Evolutionary conservation across 768 basidiomycete species (phyloP), one percentile per base, ranked within the genome.

Genomic region (Serendipita sp.): DNA sequence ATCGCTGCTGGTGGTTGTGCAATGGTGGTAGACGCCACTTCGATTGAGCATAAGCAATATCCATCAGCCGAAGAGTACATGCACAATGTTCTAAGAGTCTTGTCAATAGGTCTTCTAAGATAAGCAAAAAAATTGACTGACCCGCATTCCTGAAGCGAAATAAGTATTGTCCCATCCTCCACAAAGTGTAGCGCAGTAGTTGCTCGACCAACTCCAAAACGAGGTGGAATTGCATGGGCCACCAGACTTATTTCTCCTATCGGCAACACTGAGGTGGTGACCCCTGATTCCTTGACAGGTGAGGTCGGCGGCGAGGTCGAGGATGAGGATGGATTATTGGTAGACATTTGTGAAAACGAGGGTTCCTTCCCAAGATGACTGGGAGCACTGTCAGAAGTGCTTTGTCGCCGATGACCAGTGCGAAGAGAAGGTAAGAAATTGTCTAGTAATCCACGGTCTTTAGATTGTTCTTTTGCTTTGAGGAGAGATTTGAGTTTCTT

Each of bases 401-500:
- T 60, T 32, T 10, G 11, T 60, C 30, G 56, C 8, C 35, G 11
- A 34, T 60, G 56, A 60, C 35, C 16, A n/a, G 10, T 10, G 30
- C 34, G n/a, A 32, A 63, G 45, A 28, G 3, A 47, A 63, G 72
- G 71, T 7, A 73, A 38, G 2, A 75, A 41, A 35, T 73, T 64
- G 16, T 79, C 79, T 18, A 69, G 70, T 34, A 74, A 66, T 34
- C 71, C 65, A 67, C 70, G 75, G 34, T 74, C 71, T 56, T 70
- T 82, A 16, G 74, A 76, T 8, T 37, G 53, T 38, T 75, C 74
- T 65, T 72, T 79, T 8, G 81, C 82, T 69, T 83, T 85, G 37
- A 92, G 72, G 70, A 92, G 77, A 41, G 83, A 85, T 70, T 86
- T 89, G 67, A 92, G 76, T 68, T 83, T 85, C 64, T 84, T 85